Conservation (phyloP, 2,329 filamentous ascomycete species). For the Beauveria asiatica region DNA sequence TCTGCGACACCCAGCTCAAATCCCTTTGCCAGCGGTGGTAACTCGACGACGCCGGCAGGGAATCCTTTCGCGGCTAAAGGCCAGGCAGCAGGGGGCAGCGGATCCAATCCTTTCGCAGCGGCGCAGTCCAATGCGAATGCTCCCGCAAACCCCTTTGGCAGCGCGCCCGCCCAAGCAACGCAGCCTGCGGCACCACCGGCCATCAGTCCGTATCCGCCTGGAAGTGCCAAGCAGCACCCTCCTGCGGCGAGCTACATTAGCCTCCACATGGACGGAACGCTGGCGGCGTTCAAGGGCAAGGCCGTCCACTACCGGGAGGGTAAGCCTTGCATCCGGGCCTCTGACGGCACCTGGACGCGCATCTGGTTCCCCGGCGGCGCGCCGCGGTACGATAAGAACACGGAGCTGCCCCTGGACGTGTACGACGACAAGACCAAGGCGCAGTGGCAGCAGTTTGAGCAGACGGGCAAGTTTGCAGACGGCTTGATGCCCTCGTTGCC, state of each 20-base stretch:
- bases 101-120: conserved; percentile 5
- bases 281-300: conserved; percentile 55
- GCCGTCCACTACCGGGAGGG: conserved; percentile 47
- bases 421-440: conserved; percentile 54
- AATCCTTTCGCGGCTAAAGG: conserved; percentile 19
- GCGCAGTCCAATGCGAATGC: neutral
- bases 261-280: conserved; percentile 32
- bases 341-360: conserved; percentile 49
- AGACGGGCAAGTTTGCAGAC: conserved; percentile 59
- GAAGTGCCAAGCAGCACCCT: conserved; percentile 36
- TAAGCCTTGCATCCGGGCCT: conserved; percentile 39
- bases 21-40: neutral
- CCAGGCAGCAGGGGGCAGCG: neutral
- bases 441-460: conserved; percentile 56
- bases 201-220: conserved; percentile 34
- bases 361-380: conserved; percentile 69
- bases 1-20: conserved; percentile 6
- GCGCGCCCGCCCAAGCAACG: neutral
- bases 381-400: conserved; percentile 53
- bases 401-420: conserved; percentile 46
- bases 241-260: conserved; percentile 34
- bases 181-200: conserved; percentile 13
- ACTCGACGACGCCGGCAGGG: conserved; percentile 1
- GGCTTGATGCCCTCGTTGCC: conserved; percentile 69
- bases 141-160: conserved; percentile 20